phyloP scores from a whole-genome alignment of 2,329 filamentous ascomycete genomes.

The Cadophora sp. region DNA sequence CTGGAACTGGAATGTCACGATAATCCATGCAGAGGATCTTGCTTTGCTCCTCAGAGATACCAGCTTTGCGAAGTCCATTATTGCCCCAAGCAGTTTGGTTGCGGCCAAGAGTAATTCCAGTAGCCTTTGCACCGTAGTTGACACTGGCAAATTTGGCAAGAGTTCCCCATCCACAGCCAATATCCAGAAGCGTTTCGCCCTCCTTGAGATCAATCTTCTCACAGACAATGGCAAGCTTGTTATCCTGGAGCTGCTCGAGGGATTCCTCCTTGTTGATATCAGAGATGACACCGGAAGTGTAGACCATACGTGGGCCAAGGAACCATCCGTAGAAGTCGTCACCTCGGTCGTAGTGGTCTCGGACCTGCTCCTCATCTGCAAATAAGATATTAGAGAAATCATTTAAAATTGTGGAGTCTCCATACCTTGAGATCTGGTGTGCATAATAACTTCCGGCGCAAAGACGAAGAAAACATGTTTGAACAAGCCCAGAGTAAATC shows the following conservation, averaged over 20 bases:
- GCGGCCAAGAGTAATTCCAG: conserved; percentile 90
- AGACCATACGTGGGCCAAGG: conserved; percentile 97
- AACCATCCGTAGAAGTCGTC: conserved; percentile 99
- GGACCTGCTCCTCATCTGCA: conserved; percentile 93
- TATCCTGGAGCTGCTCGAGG: conserved; percentile 95
- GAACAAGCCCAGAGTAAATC: conserved; percentile 85
- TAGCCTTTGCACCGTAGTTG: conserved; percentile 84
- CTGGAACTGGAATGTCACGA: conserved; percentile 84
- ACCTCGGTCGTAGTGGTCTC: conserved; percentile 96
- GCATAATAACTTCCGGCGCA: conserved; percentile 89
- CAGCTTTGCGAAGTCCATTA: conserved; percentile 80
- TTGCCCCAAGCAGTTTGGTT: conserved; percentile 99
- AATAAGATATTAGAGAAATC: conserved; percentile 40
- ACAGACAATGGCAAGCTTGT: conserved; percentile 94
- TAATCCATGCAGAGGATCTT: conserved; percentile 96
- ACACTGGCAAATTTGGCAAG: conserved; percentile 90
- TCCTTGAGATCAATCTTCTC: conserved; percentile 89
- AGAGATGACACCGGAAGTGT: conserved; percentile 93
- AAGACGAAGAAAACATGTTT: conserved; percentile 88
- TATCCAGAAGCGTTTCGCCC: conserved; percentile 86
- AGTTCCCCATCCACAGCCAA: conserved; percentile 98
- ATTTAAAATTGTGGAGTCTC: not conserved
- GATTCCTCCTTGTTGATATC: conserved; percentile 87
- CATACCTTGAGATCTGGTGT: conserved; percentile 85
- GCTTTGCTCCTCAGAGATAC: conserved; percentile 86